Base-by-base conservation (phyloP, 2,329 filamentous ascomycete species). In the Ascocoryne sarcoides region DNA sequence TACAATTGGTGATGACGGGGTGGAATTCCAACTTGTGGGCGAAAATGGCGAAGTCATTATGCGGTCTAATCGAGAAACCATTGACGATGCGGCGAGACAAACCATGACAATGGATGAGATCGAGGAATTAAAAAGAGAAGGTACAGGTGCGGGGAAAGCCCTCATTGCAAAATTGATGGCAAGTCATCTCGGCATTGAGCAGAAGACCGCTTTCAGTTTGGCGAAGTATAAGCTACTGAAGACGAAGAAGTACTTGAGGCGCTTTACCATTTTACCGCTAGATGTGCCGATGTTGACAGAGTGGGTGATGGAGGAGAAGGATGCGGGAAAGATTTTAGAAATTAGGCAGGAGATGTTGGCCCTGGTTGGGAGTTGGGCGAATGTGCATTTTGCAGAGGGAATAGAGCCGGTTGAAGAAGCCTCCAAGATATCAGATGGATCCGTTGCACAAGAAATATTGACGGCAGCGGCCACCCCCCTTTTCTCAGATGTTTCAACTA, bases 151-250 rank as follows among this genome's bases (percentile, higher is more conserved):
- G 0, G 90, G 89, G 10, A 84, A 84, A 60, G 89, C 94, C 37
- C 75, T 98, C 35, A 92, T 98, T 48, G 82, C 85, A n/a, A 94
- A 89, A 64, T 78, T 98, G 18, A 75, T 98, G 62, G 73, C 88
- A 20, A 92, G 88, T 32, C 92, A 98, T 62, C 81, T 84, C 14
- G 84, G 82, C 1, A 73, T 98, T 32, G 88, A 94, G 51, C 84
- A 96, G 65, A 98, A 98, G 70, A 96, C 92, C 0, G 73, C 79
- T 0, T 98, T 93, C 57, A 93, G 88, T 2, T 69, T 95, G 43
- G 89, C 90, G 32, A 98, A 98, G 62, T 98, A 98, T 64, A 95
- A 92, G 56, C 68, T 96, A 14, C 72, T 94, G 33, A 98, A 98
- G 67, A 83, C 85, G 49, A 89, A 82, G 60, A 98, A 98, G 64